A percentile compares a stretch with the other conserved stretches of the same genome.
These are phyloP conservation scores for Quercus suber DNA, from an alignment of 306 rosid genomes.

Conservation along the genomic window DNA sequence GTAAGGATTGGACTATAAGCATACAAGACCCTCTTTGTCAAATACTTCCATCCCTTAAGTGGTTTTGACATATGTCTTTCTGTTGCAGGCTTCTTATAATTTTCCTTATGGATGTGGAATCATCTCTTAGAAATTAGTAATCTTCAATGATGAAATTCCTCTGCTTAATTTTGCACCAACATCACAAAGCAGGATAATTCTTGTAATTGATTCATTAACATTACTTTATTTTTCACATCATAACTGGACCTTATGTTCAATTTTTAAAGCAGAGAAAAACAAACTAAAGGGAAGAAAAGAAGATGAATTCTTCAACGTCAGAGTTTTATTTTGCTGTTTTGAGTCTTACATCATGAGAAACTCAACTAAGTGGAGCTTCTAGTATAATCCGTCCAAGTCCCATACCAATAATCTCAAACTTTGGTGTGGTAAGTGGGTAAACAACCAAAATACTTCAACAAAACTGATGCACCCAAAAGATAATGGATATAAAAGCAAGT, in stretches of 20 bases:
- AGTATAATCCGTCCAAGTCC: background rate
- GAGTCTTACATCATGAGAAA: background rate
- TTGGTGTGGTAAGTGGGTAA: background rate
- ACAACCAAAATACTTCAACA: conserved; percentile 7
- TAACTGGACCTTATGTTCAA: too few species aligned
- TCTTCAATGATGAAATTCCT: background rate
- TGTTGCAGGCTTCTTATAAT: background rate
- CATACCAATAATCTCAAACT: background rate
- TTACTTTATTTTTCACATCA: too few species aligned
- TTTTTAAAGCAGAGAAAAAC: background rate
- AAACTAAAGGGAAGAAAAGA: background rate
- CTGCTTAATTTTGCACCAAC: background rate
- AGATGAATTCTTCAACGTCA: background rate
- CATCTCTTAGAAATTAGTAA: background rate
- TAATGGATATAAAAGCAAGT: conserved; percentile 2
- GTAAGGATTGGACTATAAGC: background rate
- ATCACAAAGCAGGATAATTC: too few species aligned
- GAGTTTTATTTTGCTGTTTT: background rate
- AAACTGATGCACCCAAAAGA: conserved; percentile 18
- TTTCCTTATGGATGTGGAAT: background rate
- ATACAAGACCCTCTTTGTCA: background rate
- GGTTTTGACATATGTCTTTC: background rate
- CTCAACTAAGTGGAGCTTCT: background rate
- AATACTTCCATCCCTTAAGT: background rate
- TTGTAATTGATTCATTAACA: too few species aligned